Evolutionary conservation across 2,329 filamentous ascomycete genomes (phyloP), one percentile per base, ranked within the genome.

Genomic region (Pezicula rhizophila): DNA sequence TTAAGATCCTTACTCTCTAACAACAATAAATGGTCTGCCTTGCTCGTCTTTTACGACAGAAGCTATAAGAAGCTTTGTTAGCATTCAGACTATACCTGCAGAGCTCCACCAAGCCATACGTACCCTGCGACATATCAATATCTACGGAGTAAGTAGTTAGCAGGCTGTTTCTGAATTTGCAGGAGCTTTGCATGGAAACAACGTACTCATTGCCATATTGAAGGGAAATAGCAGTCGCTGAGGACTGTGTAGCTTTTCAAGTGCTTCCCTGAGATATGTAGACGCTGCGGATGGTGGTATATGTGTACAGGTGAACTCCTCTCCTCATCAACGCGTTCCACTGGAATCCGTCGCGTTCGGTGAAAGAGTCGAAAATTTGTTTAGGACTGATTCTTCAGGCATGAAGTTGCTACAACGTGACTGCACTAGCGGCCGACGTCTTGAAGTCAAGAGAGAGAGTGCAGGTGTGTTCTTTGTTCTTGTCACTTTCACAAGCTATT

Each of bases 1-100:
- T 47, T 34, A 17, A 20, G 18, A 42, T 52, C 80, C 87, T 61
- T 79, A 95, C 89, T 99, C 93, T 84, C 93, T 81, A 62, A 99
- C 93, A 57, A 99, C 85, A 67, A 99, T 99, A 71, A 99, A 99
- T 35, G 93, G 93, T 66, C 93, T 83, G 54, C 93, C 93, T 70
- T 93, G 85, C 74, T 99, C 93, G 78, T 99, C 93, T 77, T 96
- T 96, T 77, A 96, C 82, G 70, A 99, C 73, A 67, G 77, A 67
- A 66, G 82, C 82, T 85, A 50, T 57, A 47, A 46, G 35, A 38
- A 48, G 50, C 52, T 52, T 37, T 47, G 46, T 64, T 52, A 65
- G 62, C 34, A 57, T 45, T 28, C 8, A 12, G 12, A 20, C 28
- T 23, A 23, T 5, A 18, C n/a, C 1, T 7, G 25, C 31, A 28